phyloP scores from a whole-genome alignment of 495 filamentous ascomycete species.

The Penicillium nucicola region DNA sequence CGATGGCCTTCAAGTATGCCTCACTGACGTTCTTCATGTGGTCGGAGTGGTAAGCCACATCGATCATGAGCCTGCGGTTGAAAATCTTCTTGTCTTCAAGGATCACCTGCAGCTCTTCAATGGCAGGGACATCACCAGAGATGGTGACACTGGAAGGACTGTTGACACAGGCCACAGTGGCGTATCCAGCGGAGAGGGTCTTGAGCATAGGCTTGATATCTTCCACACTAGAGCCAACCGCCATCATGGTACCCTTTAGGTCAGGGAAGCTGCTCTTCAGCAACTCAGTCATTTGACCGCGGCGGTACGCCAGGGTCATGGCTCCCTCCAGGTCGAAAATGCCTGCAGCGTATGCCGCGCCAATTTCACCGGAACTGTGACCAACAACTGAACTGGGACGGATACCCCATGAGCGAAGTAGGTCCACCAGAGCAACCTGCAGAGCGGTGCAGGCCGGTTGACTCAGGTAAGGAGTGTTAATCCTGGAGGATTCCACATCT shows the following conservation, averaged over 20 bases:
- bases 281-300: constrained; percentile 21
- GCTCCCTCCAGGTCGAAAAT: constrained; percentile 22
- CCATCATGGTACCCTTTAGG: constrained; percentile 13
- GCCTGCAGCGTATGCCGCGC: constrained; percentile 34
- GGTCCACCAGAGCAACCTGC: constrained; percentile 33
- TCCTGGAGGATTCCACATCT: constrained; percentile 7
- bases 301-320: constrained; percentile 35
- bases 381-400: constrained; percentile 27
- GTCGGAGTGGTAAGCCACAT: constrained; percentile 30
- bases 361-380: constrained; percentile 42
- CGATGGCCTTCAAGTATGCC: constrained; percentile 4
- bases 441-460: constrained; percentile 35
- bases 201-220: constrained; percentile 1
- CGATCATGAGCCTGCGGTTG: constrained; percentile 20
- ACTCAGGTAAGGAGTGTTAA: constrained; percentile 22
- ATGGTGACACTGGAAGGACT: constrained; percentile 28
- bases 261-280: constrained; percentile 13
- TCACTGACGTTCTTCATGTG: constrained; percentile 29
- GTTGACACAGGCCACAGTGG: constrained; percentile 29
- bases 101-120: constrained; percentile 6
- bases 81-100: constrained; percentile 10
- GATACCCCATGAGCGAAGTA: constrained; percentile 32
- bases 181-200: constrained; percentile 1
- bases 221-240: background rate
- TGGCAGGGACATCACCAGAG: constrained; percentile 19